phyloP scores from a whole-genome alignment of 441 rosid genomes.

The Jatropha podagrica region DNA sequence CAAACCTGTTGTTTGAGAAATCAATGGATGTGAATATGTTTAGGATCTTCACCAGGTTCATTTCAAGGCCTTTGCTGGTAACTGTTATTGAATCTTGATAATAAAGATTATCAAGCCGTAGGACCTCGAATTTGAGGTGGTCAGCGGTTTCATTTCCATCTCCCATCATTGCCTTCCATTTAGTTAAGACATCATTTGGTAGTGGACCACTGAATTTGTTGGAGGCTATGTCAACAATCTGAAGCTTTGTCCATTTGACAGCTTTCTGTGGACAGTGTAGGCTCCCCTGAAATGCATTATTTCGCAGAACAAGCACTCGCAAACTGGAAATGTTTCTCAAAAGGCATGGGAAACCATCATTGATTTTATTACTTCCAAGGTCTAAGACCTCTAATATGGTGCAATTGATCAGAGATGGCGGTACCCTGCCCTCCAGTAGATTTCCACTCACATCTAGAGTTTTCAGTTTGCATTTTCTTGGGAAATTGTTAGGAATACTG shows the following conservation, averaged over 20 bases:
- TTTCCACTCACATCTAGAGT: slow-evolving; percentile 49
- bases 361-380: slow-evolving; percentile 49
- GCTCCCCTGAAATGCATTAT: slow-evolving; percentile 46
- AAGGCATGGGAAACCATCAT: slow-evolving; percentile 54
- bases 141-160: slow-evolving; percentile 2
- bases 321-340: slow-evolving; percentile 40
- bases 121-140: background rate
- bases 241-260: slow-evolving; percentile 50
- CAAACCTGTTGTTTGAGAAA: slow-evolving; percentile 13
- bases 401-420: slow-evolving; percentile 49
- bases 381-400: slow-evolving; percentile 39
- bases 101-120: background rate
- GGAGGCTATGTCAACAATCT: slow-evolving; percentile 58
- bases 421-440: slow-evolving; percentile 40
- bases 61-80: slow-evolving; percentile 44
- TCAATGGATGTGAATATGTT: slow-evolving; percentile 37
- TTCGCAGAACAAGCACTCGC: slow-evolving; percentile 51
- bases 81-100: slow-evolving; percentile 49
- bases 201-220: slow-evolving; percentile 38
- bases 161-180: slow-evolving; percentile 22
- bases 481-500: slow-evolving; percentile 23
- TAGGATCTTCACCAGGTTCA: slow-evolving; percentile 49
- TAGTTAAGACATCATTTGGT: slow-evolving; percentile 18
- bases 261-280: slow-evolving; percentile 13
- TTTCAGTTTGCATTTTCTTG: slow-evolving; percentile 26